Base-by-base conservation (phyloP, 164 flowering plant species). In the Magnolia kwangsiensis region DNA sequence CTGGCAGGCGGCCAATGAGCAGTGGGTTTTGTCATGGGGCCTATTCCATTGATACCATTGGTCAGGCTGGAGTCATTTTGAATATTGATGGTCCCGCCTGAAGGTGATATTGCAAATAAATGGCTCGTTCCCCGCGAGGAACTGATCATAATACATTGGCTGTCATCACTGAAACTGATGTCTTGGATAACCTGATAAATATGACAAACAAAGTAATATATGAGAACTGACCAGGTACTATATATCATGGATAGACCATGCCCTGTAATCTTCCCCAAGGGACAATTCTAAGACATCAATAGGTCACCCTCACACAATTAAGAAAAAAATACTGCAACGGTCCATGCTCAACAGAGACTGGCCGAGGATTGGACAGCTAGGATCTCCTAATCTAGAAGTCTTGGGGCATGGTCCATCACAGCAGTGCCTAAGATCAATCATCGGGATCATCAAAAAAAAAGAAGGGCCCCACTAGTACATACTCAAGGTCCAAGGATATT, bases 71-170 rank as follows among this genome's bases (percentile, higher is more conserved):
- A 24, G 67, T 83, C 89, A 79, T 72, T 31, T 51, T 78, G 90
- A 67, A 82, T 51, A 71, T 76, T 72, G 63, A 82, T 84, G 8
- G 80, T 67, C 61, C 89, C 92, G 31, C 92, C 92, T 0, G 37
- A 77, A 65, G 91, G 89, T 73, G 91, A 86, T 71, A 91, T 85
- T 72, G 90, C 86, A 86, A 93, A 93, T 20, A 93, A 84, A 83
- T 93, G 97, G 81, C 88, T 87, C 16, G 97, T 93, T 64, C 96
- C 97, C 78, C 94, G 86, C 8, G 90, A 93, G n/a, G 97, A 93
- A 83, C 92, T 91, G 27, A 93, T 83, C 88, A 89, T 85, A 49
- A 93, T 87, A 96, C 94, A 93, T 67, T 81, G 80, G 83, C 93
- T 90, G 74, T 93, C 92, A 69, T 79, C 83, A 81, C 97, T 91